Evolutionary conservation across 805 yeast genomes (phyloP), one percentile per base, ranked within the genome.

Genomic region (Candida endomychidarum): DNA sequence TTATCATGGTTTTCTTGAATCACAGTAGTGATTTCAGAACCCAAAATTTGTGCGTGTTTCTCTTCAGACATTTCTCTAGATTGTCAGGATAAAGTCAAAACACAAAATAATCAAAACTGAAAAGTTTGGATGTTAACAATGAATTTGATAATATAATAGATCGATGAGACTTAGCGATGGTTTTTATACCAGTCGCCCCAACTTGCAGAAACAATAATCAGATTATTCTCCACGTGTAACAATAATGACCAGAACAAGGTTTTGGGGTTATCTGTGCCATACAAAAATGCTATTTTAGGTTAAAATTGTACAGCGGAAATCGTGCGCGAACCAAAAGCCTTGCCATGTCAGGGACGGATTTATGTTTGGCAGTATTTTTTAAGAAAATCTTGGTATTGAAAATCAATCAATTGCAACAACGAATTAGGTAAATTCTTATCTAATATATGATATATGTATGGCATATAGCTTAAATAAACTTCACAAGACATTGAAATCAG

Each of bases 191-290:
- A 29, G 9, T 11, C 11, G 20, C 15, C 31, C 18, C 23, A 16
- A 14, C 23, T 15, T 11, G 9, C 9, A 17, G 5, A 18, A 29
- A 22, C 17, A 29, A 18, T 18, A 23, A n/a, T 16, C 16, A 22
- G 8, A 18, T 10, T 17, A 18, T 20, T 20, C 34, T 31, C 34
- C 34, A 31, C 34, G 34, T 31, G 34, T 21, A 31, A 29, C 23
- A 18, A 31, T 31, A 31, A 28, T 21, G 9, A 29, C 23, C 33
- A 11, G 33, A 29, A 10, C 18, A 17, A 29, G 18, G 15, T 17
- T 29, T 29, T 29, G 22, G 33, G 11, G 23, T 15, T 16, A 11
- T 10, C 3, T 10, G 11, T n/a, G n/a, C n/a, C n/a, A n/a, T n/a
- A n/a, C n/a, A 12, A n/a, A 25, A 25, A 12, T 25, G 5, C 28